phyloP scores from a whole-genome alignment of 1,284 basidiomycete genomes.

The Leccinum pallidistipes region DNA sequence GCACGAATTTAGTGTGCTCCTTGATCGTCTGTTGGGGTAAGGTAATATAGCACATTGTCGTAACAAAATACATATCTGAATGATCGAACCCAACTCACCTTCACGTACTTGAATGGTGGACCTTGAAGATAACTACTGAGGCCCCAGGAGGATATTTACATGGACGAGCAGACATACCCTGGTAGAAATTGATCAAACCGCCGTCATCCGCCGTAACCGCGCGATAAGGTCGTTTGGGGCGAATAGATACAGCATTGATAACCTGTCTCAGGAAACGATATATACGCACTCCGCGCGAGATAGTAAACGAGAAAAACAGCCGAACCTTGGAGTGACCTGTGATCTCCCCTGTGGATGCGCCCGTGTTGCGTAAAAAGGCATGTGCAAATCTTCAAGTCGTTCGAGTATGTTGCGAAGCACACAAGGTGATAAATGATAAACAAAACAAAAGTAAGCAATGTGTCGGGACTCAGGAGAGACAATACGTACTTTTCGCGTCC shows the following conservation, averaged over 20 bases:
- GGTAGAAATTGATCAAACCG: slow-evolving; percentile 77
- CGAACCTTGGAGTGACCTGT: slow-evolving; percentile 87
- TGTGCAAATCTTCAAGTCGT: slow-evolving; percentile 71
- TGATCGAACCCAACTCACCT: slow-evolving; percentile 44
- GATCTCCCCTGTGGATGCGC: slow-evolving; percentile 92
- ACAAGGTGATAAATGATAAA: background rate
- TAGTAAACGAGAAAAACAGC: background rate
- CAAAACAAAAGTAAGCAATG: background rate
- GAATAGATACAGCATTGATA: slow-evolving; percentile 91
- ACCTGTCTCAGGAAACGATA: slow-evolving; percentile 42
- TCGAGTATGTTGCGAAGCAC: background rate
- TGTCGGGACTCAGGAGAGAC: background rate
- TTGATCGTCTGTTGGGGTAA: slow-evolving; percentile 61
- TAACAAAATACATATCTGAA: background rate
- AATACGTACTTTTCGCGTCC: slow-evolving; percentile 79
- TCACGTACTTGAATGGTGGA: slow-evolving; percentile 88
- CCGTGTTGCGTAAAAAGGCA: slow-evolving; percentile 87
- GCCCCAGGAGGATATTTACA: background rate
- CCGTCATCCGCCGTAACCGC: slow-evolving; percentile 91
- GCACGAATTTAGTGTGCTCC: slow-evolving; percentile 92
- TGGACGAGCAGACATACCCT: slow-evolving; percentile 45
- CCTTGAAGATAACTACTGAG: slow-evolving; percentile 42
- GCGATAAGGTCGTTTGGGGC: slow-evolving; percentile 87
- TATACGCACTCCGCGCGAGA: background rate
- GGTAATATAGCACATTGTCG: background rate